Evolutionary conservation across 345 rosid genomes (phyloP), one percentile per base, ranked within the genome.

Genomic region (Eucalyptus regnans): DNA sequence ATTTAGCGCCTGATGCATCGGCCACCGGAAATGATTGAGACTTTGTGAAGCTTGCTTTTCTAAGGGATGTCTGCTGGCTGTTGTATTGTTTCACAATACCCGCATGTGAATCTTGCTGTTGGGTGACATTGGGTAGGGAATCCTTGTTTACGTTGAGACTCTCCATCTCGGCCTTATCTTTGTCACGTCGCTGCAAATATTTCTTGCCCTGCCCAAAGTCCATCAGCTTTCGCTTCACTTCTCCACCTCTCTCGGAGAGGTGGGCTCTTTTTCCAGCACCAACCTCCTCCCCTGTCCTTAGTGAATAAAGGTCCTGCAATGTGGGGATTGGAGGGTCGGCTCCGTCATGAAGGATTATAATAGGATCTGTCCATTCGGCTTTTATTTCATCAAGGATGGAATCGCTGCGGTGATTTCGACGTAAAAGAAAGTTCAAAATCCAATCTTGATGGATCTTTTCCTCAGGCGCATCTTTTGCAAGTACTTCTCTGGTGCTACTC

Each of bases 1-100:
- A 81, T 81, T 89, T 88, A 31, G 33, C 50, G 51, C 90, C 88
- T 7, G 94, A 92, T 58, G 90, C 90, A 83, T 90, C 91, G 44
- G 94, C 79, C 22, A 92, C 60, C 9, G 99, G 99, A 95, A 96
- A 98, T 62, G 99, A 97, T n/a, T 94, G 96, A 86, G 99, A 96
- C 90, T 94, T 97, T 27, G 90, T 93, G 71, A 98, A 90, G 79
- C 90, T 93, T 68, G 86, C 90, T 20, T 86, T 90, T 12, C 49
- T 50, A 15, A 80, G 62, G 50, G 92, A 89, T 90, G 90, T 88
- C 68, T 93, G 90, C 90, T 88, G 92, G 86, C 91, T 90, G 51
- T 92, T 91, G 25, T 93, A 89, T 87, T 88, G 91, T 86, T 87
- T 90, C 37, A 50, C 68, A 71, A 90, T 83, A 62, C 88, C 91